phyloP scores from a whole-genome alignment of 345 rosid genomes.

The Acer yangbiense region DNA sequence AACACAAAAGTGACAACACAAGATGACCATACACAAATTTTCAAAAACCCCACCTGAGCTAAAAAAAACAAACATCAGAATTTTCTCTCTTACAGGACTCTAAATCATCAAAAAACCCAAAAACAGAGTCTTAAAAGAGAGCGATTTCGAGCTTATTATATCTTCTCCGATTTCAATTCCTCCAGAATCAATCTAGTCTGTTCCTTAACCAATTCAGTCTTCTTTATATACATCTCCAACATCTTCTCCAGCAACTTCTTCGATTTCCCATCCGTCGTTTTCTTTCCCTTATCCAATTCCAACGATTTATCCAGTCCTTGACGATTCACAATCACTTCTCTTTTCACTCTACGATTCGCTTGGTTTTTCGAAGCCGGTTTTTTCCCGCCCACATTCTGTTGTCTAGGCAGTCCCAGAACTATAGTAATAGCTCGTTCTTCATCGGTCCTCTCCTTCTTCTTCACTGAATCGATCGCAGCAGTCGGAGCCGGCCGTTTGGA shows the following conservation, averaged over 20 bases:
- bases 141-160: no score
- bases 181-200: constrained; percentile 22
- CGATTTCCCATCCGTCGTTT: constrained; percentile 22
- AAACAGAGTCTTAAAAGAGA: neutral
- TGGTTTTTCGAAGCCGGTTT: neutral
- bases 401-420: constrained; percentile 16
- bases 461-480: neutral
- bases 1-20: neutral
- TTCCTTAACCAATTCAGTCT: constrained; percentile 26
- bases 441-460: constrained; percentile 23
- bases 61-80: neutral
- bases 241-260: constrained; percentile 17
- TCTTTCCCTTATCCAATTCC: constrained; percentile 2
- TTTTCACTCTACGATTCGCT: neutral
- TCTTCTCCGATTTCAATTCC: neutral
- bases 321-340: neutral
- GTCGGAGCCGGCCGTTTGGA: constrained; percentile 19
- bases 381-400: neutral
- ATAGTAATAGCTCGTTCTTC: neutral
- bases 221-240: constrained; percentile 28
- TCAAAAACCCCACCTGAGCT: neutral
- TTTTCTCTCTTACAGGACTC: neutral
- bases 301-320: constrained; percentile 2
- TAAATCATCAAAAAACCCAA: no score
- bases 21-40: neutral